A percentile compares a stretch with the other conserved stretches of the same genome.
Conservation (phyloP, 2,329 filamentous ascomycete species). For the Thelonectria discophora region DNA sequence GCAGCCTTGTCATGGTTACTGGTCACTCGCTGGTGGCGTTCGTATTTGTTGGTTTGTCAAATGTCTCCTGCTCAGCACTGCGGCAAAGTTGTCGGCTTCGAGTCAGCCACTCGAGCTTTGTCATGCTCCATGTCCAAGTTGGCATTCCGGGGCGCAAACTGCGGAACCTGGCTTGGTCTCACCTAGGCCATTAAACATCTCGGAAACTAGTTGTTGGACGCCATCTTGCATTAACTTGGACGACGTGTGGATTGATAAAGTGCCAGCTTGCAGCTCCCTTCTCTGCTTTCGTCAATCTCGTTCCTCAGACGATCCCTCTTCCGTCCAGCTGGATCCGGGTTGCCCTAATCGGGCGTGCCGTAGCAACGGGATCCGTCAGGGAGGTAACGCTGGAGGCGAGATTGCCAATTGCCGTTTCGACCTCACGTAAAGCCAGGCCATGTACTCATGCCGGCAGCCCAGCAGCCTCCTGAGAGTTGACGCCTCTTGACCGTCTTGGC, state of each 20-base stretch:
- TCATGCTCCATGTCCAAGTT: not conserved
- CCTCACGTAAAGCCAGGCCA: slow-evolving; percentile 17
- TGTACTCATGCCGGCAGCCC: not conserved
- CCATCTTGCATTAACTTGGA: not conserved
- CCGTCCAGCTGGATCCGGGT: slow-evolving; percentile 12
- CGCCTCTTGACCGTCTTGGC: not conserved
- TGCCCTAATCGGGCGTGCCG: slow-evolving; percentile 17
- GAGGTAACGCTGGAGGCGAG: slow-evolving; percentile 8
- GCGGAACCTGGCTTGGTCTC: slow-evolving; percentile 8
- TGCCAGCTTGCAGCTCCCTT: slow-evolving; percentile 1
- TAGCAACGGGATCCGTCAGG: slow-evolving; percentile 9
- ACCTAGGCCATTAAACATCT: not conserved
- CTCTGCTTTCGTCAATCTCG: slow-evolving; percentile 2
- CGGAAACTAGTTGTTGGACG: not conserved
- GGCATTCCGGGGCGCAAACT: not conserved
- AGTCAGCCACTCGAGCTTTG: not conserved
- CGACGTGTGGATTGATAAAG: slow-evolving; percentile 10
- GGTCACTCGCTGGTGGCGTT: not conserved
- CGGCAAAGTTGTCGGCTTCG: not conserved
- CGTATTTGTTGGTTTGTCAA: not conserved
- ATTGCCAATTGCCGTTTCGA: slow-evolving; percentile 5
- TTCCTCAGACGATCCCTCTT: slow-evolving; percentile 3
- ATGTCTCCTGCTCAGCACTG: not conserved
- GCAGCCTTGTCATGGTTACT: not conserved
- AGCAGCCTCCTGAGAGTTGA: not conserved